Conservation (phyloP, 352 stramenopile genomes). For the Globisporangium lucens region DNA sequence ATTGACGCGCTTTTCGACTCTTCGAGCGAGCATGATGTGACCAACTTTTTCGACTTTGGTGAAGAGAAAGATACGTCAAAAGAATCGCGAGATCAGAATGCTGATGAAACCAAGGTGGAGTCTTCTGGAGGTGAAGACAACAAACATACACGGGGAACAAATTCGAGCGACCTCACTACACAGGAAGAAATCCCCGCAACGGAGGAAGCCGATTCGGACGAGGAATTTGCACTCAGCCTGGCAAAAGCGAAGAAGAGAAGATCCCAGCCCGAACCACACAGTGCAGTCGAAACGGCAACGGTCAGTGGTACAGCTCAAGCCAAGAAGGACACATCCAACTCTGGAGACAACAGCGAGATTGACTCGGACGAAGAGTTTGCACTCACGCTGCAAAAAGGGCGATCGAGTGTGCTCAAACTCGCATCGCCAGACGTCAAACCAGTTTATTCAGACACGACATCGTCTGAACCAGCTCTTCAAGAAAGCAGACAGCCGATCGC, state of each 20-base stretch:
- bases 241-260: slow-evolving; percentile 4
- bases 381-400: slow-evolving; percentile 4
- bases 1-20: slow-evolving; percentile 73
- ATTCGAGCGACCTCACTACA: not conserved
- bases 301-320: not conserved
- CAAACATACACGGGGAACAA: not conserved
- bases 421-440: not conserved
- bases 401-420: not conserved
- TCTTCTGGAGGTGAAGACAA: not conserved
- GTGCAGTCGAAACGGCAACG: not conserved
- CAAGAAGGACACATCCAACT: not conserved
- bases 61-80: not conserved
- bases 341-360: not conserved
- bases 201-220: slow-evolving; percentile 26
- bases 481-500: not conserved
- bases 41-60: slow-evolving; percentile 21
- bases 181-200: not conserved
- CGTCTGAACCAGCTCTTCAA: not conserved
- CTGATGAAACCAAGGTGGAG: not conserved
- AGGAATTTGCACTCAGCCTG: slow-evolving; percentile 44
- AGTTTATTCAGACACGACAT: too few species aligned
- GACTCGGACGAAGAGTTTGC: slow-evolving; percentile 12
- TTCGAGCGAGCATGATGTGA: slow-evolving; percentile 45
- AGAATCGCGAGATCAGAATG: not conserved
- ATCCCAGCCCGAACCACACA: not conserved